phyloP scores from a whole-genome alignment of 2,329 filamentous ascomycete genomes.

The Fusarium haematococcum region DNA sequence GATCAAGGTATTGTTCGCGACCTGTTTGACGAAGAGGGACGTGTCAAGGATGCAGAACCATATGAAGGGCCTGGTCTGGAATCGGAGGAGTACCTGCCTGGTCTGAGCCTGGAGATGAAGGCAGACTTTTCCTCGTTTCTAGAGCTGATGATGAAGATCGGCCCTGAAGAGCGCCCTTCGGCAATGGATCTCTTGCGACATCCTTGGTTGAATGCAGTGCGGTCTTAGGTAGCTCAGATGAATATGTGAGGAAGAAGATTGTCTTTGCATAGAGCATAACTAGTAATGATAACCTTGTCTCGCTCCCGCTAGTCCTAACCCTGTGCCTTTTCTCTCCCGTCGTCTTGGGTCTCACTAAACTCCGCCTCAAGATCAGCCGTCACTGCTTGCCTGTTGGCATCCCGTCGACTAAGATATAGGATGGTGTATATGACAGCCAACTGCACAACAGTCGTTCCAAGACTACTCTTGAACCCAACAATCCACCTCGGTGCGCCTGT shows the following conservation, averaged over 20 bases:
- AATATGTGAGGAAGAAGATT: neutral
- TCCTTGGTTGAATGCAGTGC: slow-evolving; percentile 25
- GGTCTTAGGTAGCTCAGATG: neutral
- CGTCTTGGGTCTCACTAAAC: neutral
- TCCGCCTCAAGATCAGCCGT: neutral
- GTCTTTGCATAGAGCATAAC: neutral
- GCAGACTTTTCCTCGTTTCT: slow-evolving; percentile 26
- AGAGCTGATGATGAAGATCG: slow-evolving; percentile 25
- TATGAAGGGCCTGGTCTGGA: neutral
- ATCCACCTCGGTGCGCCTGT: slow-evolving; percentile 50
- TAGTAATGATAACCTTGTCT: neutral
- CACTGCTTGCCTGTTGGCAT: neutral
- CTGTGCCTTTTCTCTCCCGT: neutral
- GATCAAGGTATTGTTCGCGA: slow-evolving; percentile 9
- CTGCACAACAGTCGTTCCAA: slow-evolving; percentile 50
- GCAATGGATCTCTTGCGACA: slow-evolving; percentile 15
- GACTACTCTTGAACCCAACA: slow-evolving; percentile 44
- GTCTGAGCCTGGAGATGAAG: slow-evolving; percentile 5
- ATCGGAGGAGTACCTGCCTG: slow-evolving; percentile 15
- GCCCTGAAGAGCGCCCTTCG: slow-evolving; percentile 19
- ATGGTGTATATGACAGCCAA: slow-evolving; percentile 44
- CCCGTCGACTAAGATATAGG: slow-evolving; percentile 6
- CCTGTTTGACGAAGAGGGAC: slow-evolving; percentile 19
- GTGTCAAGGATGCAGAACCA: neutral
- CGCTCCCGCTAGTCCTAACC: neutral